Evolutionary conservation across 805 yeast genomes (phyloP), one percentile per base, ranked within the genome.

Genomic region (Ogataea paradorogensis): DNA sequence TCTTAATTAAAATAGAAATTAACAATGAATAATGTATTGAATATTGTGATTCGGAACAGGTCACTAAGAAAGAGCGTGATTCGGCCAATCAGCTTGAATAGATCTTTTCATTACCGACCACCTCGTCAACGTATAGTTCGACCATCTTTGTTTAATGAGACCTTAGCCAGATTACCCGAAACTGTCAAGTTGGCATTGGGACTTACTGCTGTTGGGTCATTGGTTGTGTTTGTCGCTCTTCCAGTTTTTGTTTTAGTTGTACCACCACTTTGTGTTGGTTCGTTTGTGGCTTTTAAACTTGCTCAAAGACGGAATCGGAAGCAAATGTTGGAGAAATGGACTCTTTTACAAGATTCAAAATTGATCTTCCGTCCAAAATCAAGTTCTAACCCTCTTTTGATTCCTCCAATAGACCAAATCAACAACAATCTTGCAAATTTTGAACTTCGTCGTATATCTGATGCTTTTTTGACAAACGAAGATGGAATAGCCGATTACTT

Each of bases 201-300:
- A 8, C 39, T 60, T 18, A 50, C 61, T 2, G 52, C 55, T 2
- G 43, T 57, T 3, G 51, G 58, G 7, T 53, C 56, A 15, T 37
- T 63, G 13, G 41, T 62, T 18, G 42, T 63, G 1, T 61, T 57
- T 44, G 61, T 62, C 26, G 65, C 65, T 6, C 42, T 59, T 2
- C 66, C 66, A 6, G 33, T 62, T 2, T 36, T 62, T 22, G 38
- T 54, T n/a, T 33, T 64, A 9, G 55, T 56, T 9, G 38, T 60
- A 4, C 69, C 69, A 6, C 62, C 67, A 2, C 10, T 59, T 6
- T 15, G 59, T 3, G 23, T 63, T n/a, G 59, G 63, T 9, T 52
- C 61, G 1, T 50, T 41, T 27, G 22, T 53, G 11, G 38, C 47
- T 11, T 48, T 43, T 27, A 48, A 42, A 22, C 21, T 49, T 2